Base-by-base conservation (phyloP, 208 protist genomes). In the Crithidia expoeki region DNA sequence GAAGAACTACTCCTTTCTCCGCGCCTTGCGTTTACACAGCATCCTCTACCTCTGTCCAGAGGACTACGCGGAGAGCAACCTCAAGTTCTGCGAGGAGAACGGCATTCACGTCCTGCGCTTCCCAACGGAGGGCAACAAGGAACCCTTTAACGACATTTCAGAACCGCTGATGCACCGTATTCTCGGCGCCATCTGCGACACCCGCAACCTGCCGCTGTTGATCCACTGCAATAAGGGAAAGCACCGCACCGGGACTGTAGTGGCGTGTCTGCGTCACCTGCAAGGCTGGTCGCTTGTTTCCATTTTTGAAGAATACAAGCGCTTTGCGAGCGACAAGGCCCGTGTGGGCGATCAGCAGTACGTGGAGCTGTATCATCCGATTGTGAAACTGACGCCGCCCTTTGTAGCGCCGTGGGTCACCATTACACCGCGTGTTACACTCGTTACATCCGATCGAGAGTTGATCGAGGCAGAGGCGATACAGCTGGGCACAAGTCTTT, bases 221-320 rank as follows among this genome's bases (percentile, higher is more conserved):
- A 99, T 99, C 56, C 98, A 99, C 79, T 99, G 98, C 80, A 98
- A 99, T 71, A 99, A 99, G 74, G 94, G 94, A 11, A 98, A 98
- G 79, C 98, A 99, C 68, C 80, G 98, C 52, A 99, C 98, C 17
- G 98, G 98, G 32, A 97, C 95, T 21, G 81, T 99, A 0, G 96
- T 97, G n/a, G 95, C 88, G 2, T 96, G 89, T 50, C 79, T 98
- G 44, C 94, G 96, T 27, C 81, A 93, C 57, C 56, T 97, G 42
- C 97, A 99, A 68, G 94, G 93, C 27, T 98, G 96, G 97, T 98
- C 96, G 0, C 76, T 98, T 1, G 97, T 98, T 3, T 98, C 95
- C 63, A 98, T 98, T 23, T 98, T 98, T 67, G 95, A 98, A 52
- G 97, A 99, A 66, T 99, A 99, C 76, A 88, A 92, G 63, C 84